phyloP scores from a whole-genome alignment of 208 protist species.

The Lotmaria passim region DNA sequence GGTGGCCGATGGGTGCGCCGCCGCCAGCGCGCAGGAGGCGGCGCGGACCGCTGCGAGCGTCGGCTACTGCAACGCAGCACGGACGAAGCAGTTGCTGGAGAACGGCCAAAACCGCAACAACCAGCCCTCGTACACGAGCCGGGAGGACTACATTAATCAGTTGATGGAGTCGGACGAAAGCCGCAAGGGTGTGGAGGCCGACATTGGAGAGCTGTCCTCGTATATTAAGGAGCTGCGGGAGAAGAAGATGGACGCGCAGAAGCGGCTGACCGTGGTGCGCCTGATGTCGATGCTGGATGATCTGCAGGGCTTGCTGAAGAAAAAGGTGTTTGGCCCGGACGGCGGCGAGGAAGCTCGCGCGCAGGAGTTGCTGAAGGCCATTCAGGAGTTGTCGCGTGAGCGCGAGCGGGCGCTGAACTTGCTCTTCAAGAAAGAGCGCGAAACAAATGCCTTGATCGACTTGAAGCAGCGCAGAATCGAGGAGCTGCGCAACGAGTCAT shows the following conservation, averaged over 20 bases:
- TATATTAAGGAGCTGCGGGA: conserved; percentile 53
- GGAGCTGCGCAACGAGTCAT: conserved; percentile 64
- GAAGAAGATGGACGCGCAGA: conserved; percentile 49
- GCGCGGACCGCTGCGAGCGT: conserved; percentile 9
- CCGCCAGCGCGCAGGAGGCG: conserved; percentile 15
- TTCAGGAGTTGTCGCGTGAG: conserved; percentile 80
- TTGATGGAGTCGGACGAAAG: conserved; percentile 57
- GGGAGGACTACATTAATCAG: conserved; percentile 68
- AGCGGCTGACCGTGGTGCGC: conserved; percentile 65
- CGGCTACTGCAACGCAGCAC: conserved; percentile 24
- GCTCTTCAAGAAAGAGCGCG: conserved; percentile 69
- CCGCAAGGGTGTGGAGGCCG: conserved; percentile 46
- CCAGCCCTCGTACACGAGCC: conserved; percentile 25
- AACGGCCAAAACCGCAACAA: conserved; percentile 27
- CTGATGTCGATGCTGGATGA: conserved; percentile 85
- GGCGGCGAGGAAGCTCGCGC: conserved; percentile 57
- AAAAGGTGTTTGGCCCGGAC: conserved; percentile 56
- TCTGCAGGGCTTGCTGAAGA: conserved; percentile 58
- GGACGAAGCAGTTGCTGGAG: conserved; percentile 50
- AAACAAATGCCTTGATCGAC: conserved; percentile 61
- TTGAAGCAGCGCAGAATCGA: conserved; percentile 74
- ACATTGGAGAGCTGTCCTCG: conserved; percentile 46
- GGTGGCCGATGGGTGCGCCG: conserved; percentile 3
- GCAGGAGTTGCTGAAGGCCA: conserved; percentile 71
- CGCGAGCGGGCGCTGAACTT: conserved; percentile 67